Evolutionary conservation across 768 basidiomycete species (phyloP), one percentile per base, ranked within the genome.

Genomic region (Rhodotorula taiwanensis): DNA sequence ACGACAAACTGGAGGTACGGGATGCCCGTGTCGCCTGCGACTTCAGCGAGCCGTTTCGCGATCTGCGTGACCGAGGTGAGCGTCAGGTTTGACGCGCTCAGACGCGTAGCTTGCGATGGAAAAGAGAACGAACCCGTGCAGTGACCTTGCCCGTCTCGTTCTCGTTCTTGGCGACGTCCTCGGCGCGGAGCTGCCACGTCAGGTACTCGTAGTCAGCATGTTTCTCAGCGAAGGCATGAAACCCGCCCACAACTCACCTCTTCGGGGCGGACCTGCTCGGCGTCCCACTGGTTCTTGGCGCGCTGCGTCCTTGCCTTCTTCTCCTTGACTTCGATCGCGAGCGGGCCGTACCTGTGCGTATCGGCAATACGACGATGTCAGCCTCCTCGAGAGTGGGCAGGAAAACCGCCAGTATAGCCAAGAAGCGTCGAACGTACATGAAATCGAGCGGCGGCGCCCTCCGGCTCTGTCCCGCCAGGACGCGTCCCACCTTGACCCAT

Each of bases 71-170:
- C 30, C 43, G 10, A n/a, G 31, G 44, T 30, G 20, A 18, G 41
- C 25, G 23, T 3, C 23, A 34, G 36, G 10, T 7, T 36, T 11
- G 44, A 27, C 27, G 25, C 9, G 39, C 4, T 11, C 10, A 28
- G 50, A n/a, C n/a, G n/a, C n/a, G n/a, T n/a, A n/a, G n/a, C n/a
- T n/a, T n/a, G 36, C 36, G 20, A 25, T 34, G 2, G 52, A 47
- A 9, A 14, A 14, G 21, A 18, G 61, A 20, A 73, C 85, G 64
- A 67, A 91, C 91, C 27, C 79, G 79, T 4, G 79, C 76, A 14
- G 94, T 91, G 66, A 92, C 91, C 76, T 86, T 88, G 3, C 87
- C 86, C 0, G 92, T 93, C 75, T 93, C 91, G 70, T 92, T 91
- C 72, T 87, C 84, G 15, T 87, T 86, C 13, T 87, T 82, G 43